Evolutionary conservation across 1,284 basidiomycete species (phyloP).

Genomic region (Ustilago cynodontis): DNA sequence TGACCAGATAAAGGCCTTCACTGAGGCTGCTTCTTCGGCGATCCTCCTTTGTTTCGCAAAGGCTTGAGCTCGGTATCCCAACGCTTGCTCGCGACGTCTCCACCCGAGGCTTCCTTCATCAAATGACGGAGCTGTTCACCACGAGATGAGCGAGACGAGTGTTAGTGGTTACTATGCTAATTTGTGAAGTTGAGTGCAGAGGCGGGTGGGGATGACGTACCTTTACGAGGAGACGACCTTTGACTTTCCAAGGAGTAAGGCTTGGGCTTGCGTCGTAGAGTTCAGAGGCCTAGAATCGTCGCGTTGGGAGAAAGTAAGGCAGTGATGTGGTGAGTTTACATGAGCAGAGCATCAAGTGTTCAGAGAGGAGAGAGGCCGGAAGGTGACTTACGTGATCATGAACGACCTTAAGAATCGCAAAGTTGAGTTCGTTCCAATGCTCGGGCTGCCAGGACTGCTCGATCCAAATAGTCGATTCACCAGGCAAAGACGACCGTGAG

Average conservation of each 20-base stretch:
- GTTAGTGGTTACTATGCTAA: background rate
- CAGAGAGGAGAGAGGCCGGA: too few relatives aligned
- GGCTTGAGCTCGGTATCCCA: constrained; percentile 45
- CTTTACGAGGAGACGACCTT: constrained; percentile 38
- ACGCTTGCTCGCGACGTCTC: constrained; percentile 33
- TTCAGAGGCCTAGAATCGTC: constrained; percentile 16
- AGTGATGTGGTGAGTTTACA: background rate
- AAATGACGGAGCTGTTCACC: constrained; percentile 29
- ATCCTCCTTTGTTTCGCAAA: constrained; percentile 12
- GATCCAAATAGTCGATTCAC: background rate
- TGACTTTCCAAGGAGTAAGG: constrained; percentile 33
- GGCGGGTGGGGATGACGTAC: too few relatives aligned
- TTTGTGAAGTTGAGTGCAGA: too few relatives aligned
- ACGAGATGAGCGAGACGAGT: too few relatives aligned
- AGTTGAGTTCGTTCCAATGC: constrained; percentile 42
- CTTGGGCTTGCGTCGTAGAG: constrained; percentile 40
- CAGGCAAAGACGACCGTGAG: too few relatives aligned
- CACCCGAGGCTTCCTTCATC: constrained; percentile 29
- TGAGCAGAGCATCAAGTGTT: too few relatives aligned
- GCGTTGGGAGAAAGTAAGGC: background rate
- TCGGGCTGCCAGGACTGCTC: constrained; percentile 24
- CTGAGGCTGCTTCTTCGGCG: constrained; percentile 23
- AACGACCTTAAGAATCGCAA: constrained; percentile 44
- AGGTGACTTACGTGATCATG: constrained; percentile 32
- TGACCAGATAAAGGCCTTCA: too few relatives aligned